Evolutionary conservation across 2,329 filamentous ascomycete species (phyloP), one percentile per base, ranked within the genome.

Genomic region (Stachybotrys chartarum): DNA sequence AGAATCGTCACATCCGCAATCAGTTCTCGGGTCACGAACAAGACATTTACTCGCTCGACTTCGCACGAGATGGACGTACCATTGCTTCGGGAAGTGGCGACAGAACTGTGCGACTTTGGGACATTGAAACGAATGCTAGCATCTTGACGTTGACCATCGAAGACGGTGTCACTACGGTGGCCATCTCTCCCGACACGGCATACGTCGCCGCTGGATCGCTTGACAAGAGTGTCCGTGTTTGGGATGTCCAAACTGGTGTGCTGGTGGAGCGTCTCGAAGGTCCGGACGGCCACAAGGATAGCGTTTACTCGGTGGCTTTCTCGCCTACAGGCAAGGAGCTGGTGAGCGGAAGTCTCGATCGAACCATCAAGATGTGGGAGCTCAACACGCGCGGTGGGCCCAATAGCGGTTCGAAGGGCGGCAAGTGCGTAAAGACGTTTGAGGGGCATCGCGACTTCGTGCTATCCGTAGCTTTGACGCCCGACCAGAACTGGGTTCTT

Each of bases 321-420:
- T 92, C 92, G 14, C 94, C 94, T 31, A 93, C 89, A 64, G 93
- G 93, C 58, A 89, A 91, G 65, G 90, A 96, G 62, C 85, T 99
- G 46, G 93, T 97, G 67, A 95, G 89, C 65, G 94, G 94, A 60
- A 95, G 89, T 80, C 77, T 97, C 63, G 94, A 99, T 71, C 96
- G 96, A 80, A 97, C 93, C 0, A 97, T 97, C 79, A 96, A 97
- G 79, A 96, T 97, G 88, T 99, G 94, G 92, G 92, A 97, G 77
- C 81, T 99, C 52, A 86, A 83, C 55, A 83, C 88, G 49, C 83
- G 88, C 62, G 82, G 86, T 64, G 81, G 85, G 57, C 80, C 84
- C 50, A 84, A 82, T 67, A 80, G 83, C 49, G 84, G 81, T 35
- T 81, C 86, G 8, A 95, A 94, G 78, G 88, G 88, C 42, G 93